Percentiles rank a stretch among this genome's conserved stretches.
These are phyloP conservation scores for Trichoderma sp. DNA, from an alignment of 2,329 filamentous ascomycete species.

Conservation along the genomic window DNA sequence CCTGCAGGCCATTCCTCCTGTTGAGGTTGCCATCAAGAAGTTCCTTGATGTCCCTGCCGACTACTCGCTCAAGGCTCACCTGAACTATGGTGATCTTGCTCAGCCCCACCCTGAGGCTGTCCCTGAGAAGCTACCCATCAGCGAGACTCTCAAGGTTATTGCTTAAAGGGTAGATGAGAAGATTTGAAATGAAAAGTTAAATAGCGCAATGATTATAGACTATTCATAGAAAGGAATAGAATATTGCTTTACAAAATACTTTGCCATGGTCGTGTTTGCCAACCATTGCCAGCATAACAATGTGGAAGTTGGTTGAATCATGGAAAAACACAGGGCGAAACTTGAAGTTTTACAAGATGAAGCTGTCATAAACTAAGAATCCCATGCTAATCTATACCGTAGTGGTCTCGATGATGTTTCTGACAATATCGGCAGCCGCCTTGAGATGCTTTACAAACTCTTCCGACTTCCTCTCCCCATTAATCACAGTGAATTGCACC, in stretches of 20 bases:
- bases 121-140: conserved; percentile 9
- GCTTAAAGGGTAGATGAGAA: not conserved
- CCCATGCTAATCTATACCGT: no score
- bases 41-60: not conserved
- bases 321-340: no score
- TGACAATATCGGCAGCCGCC: not conserved
- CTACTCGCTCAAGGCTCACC: conserved; percentile 5
- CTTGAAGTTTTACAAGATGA: no score
- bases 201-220: not conserved
- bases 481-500: conserved; percentile 10
- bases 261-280: not conserved
- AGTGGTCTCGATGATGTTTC: not conserved
- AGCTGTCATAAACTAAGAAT: no score
- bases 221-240: not conserved
- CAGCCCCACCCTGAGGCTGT: not conserved
- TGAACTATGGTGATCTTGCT: conserved; percentile 8
- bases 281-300: not conserved
- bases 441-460: conserved; percentile 8
- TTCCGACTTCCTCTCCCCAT: not conserved
- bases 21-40: conserved; percentile 51
- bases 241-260: not conserved
- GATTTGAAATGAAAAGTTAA: not conserved
- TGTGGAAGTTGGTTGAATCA: no score
- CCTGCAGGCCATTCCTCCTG: conserved; percentile 86
- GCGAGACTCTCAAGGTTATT: conserved; percentile 2